Conservation (phyloP, 2,329 filamentous ascomycete genomes). For the Knoxdaviesia proteae region DNA sequence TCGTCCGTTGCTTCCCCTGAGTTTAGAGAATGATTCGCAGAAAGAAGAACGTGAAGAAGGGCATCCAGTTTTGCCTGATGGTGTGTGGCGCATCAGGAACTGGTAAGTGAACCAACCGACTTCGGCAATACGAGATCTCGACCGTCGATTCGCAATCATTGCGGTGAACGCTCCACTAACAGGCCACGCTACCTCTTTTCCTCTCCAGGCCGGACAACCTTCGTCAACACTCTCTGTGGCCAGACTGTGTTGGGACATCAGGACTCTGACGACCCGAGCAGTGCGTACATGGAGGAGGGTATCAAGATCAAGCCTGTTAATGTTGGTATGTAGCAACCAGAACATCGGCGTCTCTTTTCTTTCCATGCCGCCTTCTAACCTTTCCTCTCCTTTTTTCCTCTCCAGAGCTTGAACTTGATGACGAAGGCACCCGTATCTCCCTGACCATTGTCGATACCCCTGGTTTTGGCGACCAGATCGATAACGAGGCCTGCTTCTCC, state of each 20-base stretch:
- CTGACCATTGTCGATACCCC: conserved; percentile 97
- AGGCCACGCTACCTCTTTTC: conserved; percentile 1
- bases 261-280: conserved; percentile 75
- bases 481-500: conserved; percentile 95
- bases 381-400: neutral
- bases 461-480: conserved; percentile 95
- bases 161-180: neutral
- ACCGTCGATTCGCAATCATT: neutral
- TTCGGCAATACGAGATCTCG: too few relatives aligned
- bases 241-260: conserved; percentile 80
- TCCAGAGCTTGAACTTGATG: conserved; percentile 79
- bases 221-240: conserved; percentile 97
- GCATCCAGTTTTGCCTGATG: conserved; percentile 99
- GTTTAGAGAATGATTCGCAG: conserved; percentile 81
- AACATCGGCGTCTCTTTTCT: neutral
- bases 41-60: conserved; percentile 99
- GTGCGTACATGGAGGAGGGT: conserved; percentile 83
- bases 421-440: conserved; percentile 95
- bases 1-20: neutral
- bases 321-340: conserved; percentile 41
- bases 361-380: neutral
- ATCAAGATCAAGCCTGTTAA: conserved; percentile 98
- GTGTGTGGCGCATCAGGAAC: conserved; percentile 97
- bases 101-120: conserved; percentile 35
- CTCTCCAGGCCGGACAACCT: conserved; percentile 71